Conservation (phyloP, 139 green algal genomes). For the Raphidocelis subcapitata region DNA sequence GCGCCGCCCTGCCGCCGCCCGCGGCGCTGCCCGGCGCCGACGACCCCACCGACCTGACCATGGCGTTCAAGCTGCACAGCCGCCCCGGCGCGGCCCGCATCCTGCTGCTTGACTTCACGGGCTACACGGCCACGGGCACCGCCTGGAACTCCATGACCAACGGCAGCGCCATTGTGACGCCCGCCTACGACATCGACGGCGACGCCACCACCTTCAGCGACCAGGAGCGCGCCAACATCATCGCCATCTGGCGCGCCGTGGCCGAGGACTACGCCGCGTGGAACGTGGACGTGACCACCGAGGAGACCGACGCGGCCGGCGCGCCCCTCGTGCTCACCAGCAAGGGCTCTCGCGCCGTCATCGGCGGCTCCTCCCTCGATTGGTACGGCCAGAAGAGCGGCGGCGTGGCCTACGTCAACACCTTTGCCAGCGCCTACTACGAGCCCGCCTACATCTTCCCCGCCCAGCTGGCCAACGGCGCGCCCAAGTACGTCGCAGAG, state of each 20-base stretch:
- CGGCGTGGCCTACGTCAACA: too few relatives aligned
- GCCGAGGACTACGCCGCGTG: slow-evolving; percentile 2
- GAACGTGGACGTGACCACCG: not conserved
- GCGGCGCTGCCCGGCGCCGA: too few relatives aligned
- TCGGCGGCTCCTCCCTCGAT: too few relatives aligned
- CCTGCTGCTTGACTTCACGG: not conserved
- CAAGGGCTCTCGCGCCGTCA: too few relatives aligned
- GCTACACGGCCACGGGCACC: not conserved
- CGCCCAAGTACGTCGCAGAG: too few relatives aligned
- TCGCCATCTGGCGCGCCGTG: not conserved
- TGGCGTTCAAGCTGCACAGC: slow-evolving; percentile 6
- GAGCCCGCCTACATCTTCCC: too few relatives aligned
- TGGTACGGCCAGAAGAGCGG: too few relatives aligned
- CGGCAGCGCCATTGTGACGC: not conserved
- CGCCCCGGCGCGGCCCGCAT: not conserved
- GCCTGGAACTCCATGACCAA: not conserved
- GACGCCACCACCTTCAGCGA: not conserved
- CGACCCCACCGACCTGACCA: not conserved
- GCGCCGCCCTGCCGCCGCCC: too few relatives aligned
- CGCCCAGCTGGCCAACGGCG: too few relatives aligned
- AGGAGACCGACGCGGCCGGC: too few relatives aligned
- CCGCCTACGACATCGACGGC: not conserved
- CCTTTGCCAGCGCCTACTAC: too few relatives aligned
- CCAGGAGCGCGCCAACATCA: not conserved
- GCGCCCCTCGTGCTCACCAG: too few relatives aligned